A percentile compares a stretch with the other conserved stretches of the same genome.
Evolutionary conservation across 1,284 basidiomycete species (phyloP).

Genomic region (Testicularia cyperi): DNA sequence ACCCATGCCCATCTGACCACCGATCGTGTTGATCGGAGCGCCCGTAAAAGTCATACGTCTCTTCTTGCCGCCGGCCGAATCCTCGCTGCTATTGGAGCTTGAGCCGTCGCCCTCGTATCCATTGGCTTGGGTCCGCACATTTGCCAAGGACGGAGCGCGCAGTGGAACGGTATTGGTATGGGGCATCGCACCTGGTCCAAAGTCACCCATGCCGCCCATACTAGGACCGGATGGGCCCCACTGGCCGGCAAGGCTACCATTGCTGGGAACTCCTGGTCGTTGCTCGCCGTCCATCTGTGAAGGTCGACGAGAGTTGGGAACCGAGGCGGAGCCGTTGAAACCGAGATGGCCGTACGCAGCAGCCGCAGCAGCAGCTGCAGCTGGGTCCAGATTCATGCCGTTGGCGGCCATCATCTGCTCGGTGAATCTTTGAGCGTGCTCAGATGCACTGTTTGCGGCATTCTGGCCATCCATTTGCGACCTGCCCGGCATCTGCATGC

Average conservation of each 20-base stretch:
- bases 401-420: slow-evolving; percentile 14
- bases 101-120: slow-evolving; percentile 27
- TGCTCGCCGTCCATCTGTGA: slow-evolving; percentile 15
- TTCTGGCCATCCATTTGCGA: no score
- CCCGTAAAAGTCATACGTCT: slow-evolving; percentile 38
- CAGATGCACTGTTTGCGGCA: no score
- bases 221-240: slow-evolving; percentile 10
- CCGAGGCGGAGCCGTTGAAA: slow-evolving; percentile 24
- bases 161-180: no score
- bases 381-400: slow-evolving; percentile 14
- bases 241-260: no score
- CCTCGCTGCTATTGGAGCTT: slow-evolving; percentile 22
- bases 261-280: no score
- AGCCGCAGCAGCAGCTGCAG: slow-evolving; percentile 34
- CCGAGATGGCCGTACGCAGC: slow-evolving; percentile 40
- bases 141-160: slow-evolving; percentile 8
- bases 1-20: slow-evolving; percentile 8
- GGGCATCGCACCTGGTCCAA: no score
- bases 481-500: no score
- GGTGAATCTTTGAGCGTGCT: slow-evolving; percentile 12
- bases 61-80: slow-evolving; percentile 23
- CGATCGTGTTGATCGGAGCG: slow-evolving; percentile 10
- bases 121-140: no score
- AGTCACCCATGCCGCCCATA: not conserved
- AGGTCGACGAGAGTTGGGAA: slow-evolving; percentile 17